Percentiles rank a stretch among this genome's conserved stretches.
Conservation (phyloP, 495 filamentous ascomycete species). For the Melanomma pulvis-pyrius region DNA sequence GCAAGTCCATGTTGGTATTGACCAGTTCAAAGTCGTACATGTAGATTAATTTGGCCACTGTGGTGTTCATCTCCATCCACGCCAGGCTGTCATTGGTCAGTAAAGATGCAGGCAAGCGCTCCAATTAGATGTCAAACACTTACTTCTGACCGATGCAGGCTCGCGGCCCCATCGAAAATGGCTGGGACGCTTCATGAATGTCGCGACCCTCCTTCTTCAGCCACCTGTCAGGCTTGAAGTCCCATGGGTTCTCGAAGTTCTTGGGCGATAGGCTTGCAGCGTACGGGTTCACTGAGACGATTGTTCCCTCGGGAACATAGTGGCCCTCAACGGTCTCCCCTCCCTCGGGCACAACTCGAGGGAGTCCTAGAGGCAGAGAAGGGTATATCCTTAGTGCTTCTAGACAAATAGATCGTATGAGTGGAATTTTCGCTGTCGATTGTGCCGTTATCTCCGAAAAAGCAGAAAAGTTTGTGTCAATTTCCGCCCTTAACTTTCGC, state of each 20-base stretch:
- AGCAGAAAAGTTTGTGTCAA: not conserved
- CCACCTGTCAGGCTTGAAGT: conserved; percentile 5
- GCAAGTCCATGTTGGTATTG: too few species aligned
- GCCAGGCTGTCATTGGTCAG: too few species aligned
- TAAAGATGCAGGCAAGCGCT: too few species aligned
- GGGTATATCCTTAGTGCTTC: conserved; percentile 9
- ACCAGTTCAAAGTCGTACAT: too few species aligned
- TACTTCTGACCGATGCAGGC: not conserved
- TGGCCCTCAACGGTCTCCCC: conserved; percentile 7
- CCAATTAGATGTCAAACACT: too few species aligned
- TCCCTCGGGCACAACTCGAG: not conserved
- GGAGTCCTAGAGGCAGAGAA: not conserved
- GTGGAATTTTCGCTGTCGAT: not conserved
- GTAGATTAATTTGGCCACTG: too few species aligned
- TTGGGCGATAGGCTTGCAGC: not conserved
- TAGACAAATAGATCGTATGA: not conserved
- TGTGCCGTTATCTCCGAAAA: not conserved
- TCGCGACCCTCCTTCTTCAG: not conserved
- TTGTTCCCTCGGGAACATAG: conserved; percentile 6
- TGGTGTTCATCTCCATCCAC: too few species aligned
- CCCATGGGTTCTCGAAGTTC: not conserved
- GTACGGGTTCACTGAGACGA: not conserved
- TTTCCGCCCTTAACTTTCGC: not conserved
- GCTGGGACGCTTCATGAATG: conserved; percentile 1
- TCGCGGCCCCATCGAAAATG: not conserved